Evolutionary conservation across 78 protist genomes (phyloP).

Genomic region (Dictyostelium firmibasis): DNA sequence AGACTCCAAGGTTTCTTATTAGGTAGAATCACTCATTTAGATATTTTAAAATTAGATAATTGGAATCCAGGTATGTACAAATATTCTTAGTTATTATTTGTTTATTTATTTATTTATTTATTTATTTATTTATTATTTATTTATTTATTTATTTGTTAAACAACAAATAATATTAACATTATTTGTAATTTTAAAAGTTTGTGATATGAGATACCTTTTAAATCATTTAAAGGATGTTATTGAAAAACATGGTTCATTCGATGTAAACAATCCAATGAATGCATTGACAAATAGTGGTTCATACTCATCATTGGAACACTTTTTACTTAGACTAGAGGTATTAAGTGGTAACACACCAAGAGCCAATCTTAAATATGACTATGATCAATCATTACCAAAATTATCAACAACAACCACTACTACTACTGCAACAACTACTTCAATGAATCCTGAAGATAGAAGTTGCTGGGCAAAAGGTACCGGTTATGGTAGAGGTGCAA

Average conservation of each 20-base stretch:
- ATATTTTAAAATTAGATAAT: slow-evolving; percentile 61
- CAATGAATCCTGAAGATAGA: background rate
- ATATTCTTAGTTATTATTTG: background rate
- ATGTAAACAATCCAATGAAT: slow-evolving; percentile 76
- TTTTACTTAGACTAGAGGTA: slow-evolving; percentile 51
- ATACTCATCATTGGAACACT: slow-evolving; percentile 57
- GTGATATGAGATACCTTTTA: slow-evolving; percentile 59
- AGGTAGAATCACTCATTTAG: slow-evolving; percentile 75
- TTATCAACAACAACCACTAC: background rate
- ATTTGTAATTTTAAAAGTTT: background rate
- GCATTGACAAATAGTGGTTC: slow-evolving; percentile 37
- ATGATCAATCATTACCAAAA: slow-evolving; percentile 1
- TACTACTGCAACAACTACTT: background rate
- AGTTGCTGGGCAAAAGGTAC: slow-evolving; percentile 85
- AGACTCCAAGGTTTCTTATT: slow-evolving; percentile 76
- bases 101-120: background rate
- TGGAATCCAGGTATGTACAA: slow-evolving; percentile 76
- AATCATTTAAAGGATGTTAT: slow-evolving; percentile 56
- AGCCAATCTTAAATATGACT: slow-evolving; percentile 65
- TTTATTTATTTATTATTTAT: background rate
- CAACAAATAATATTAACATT: too few relatives aligned
- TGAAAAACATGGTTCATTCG: slow-evolving; percentile 50
- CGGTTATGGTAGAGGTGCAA: slow-evolving; percentile 76
- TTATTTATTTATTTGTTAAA: too few relatives aligned
- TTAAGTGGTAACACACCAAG: slow-evolving; percentile 61